Evolutionary conservation across 73 alveolate species (phyloP), one percentile per base, ranked within the genome.

Genomic region (Paraurostyla sp.): DNA sequence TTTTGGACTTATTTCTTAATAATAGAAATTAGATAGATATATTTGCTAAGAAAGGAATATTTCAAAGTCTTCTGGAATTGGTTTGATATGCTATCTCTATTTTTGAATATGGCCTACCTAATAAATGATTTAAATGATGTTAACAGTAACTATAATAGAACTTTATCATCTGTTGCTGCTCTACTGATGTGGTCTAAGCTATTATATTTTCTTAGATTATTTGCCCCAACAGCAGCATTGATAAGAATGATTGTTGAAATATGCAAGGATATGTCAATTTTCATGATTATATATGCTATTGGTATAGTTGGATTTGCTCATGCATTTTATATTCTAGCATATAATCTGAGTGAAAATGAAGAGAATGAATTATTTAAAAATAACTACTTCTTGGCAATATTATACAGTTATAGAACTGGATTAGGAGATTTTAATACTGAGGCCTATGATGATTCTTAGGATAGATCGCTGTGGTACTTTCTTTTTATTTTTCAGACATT

Each of bases 221-320:
- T 88, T 60, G 52, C 51, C 22, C 71, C 76, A 40, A 88, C 94
- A 2, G 90, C 94, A 15, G 63, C 81, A 43, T 38, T 88, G 3
- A 78, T 88, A 2, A 88, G 94, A 38, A 88, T 88, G 94, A 80
- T 88, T 35, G 76, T 76, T 15, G 94, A 88, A 33, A 80, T 88
- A 11, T 20, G 30, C 20, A 59, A 30, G 30, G 91, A 88, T 38
- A 80, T 88, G 91, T 76, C 13, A 38, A 48, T 33, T 48, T 88
- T 88, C 69, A 49, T 82, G 46, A 42, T 54, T 4, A 83, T 83
- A 16, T 52, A 76, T 20, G 29, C 36, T 29, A 58, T 80, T 80
- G 91, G 88, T 0, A 80, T 88, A n/a, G 27, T 88, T 60, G 94
- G 87, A 13, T 88, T 88, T 35, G 91, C 90, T 9, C 73, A 87